Conservation (phyloP, 2,329 filamentous ascomycete genomes). For the Neurospora crassa region DNA sequence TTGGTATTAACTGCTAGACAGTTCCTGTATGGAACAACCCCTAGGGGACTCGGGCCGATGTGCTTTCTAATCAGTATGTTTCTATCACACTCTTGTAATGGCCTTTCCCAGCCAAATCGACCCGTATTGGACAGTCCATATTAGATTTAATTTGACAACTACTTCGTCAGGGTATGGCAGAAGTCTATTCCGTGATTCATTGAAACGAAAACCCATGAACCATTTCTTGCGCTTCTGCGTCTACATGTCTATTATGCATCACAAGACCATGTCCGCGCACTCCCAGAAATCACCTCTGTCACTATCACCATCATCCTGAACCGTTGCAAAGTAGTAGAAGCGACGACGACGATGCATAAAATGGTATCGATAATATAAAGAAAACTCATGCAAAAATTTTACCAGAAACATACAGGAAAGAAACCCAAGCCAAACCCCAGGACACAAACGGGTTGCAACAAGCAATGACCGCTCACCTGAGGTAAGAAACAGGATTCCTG, state of each 20-base stretch:
- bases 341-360: neutral
- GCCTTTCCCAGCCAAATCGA: too few species aligned
- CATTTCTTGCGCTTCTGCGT: neutral
- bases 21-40: too few species aligned
- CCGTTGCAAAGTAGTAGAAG: neutral
- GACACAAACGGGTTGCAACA: neutral
- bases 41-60: too few species aligned
- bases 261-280: neutral
- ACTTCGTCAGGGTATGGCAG: too few species aligned
- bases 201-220: neutral
- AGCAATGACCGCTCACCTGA: neutral
- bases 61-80: too few species aligned
- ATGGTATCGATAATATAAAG: neutral
- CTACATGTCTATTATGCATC: neutral
- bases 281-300: too few species aligned
- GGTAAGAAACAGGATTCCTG: slow-evolving; percentile 16
- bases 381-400: neutral
- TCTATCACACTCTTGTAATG: too few species aligned
- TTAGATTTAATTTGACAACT: too few species aligned
- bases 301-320: neutral
- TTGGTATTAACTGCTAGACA: too few species aligned
- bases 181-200: too few species aligned
- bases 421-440: neutral
- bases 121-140: neutral
- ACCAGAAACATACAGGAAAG: neutral